Percentiles rank a stretch among this genome's conserved stretches.
Conservation (phyloP, 345 rosid species). For the Camelina laxa region DNA sequence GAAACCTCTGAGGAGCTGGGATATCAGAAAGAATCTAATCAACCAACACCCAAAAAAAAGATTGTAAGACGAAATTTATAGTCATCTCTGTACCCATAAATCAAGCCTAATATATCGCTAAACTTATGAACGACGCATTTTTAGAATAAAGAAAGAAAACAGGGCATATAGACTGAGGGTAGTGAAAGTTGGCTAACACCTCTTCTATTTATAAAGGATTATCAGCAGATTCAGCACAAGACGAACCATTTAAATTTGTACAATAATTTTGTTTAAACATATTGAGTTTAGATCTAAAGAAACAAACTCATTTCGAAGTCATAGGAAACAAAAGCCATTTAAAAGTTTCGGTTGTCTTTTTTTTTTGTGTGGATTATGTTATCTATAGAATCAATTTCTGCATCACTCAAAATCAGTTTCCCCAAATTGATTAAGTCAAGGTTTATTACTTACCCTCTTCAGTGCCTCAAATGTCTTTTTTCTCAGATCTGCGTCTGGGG, state of each 20-base stretch:
- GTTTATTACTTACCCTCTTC: slow-evolving; percentile 56
- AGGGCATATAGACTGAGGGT: slow-evolving; percentile 13
- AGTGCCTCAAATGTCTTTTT: slow-evolving; percentile 74
- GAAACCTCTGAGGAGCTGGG: slow-evolving; percentile 65
- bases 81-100: slow-evolving; percentile 1
- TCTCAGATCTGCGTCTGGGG: slow-evolving; percentile 61
- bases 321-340: not conserved
- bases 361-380: not conserved
- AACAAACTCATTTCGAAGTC: not conserved
- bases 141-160: not conserved
- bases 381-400: slow-evolving; percentile 11
- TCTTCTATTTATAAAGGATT: not conserved
- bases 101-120: not conserved
- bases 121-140: not conserved
- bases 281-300: not conserved
- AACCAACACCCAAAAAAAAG: slow-evolving; percentile 11
- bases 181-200: slow-evolving; percentile 5
- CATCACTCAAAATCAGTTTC: not conserved
- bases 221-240: not conserved
- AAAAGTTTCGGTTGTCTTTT: not conserved
- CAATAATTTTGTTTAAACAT: not conserved
- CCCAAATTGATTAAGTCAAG: slow-evolving; percentile 5
- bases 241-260: not conserved
- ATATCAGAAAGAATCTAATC: slow-evolving; percentile 77
- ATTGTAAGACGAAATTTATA: slow-evolving; percentile 12